Evolutionary conservation across 331 rosid species (phyloP).

Genomic region (Rhamnella rubrinervis): DNA sequence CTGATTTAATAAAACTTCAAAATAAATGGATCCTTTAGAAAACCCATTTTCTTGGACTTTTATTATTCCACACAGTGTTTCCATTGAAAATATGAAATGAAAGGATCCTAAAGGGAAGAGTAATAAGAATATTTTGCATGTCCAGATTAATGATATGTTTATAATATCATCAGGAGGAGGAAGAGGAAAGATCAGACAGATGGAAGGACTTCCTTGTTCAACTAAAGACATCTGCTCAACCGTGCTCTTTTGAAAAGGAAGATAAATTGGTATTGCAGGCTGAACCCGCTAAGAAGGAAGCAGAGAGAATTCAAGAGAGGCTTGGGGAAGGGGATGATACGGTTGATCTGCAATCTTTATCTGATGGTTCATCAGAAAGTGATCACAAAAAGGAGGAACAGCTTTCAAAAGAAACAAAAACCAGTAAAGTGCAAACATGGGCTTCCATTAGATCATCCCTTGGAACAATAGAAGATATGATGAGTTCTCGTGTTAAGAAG

Average conservation of each 20-base stretch:
- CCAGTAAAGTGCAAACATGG: conserved; percentile 48
- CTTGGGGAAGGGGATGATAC: conserved; percentile 40
- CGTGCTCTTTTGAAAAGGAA: conserved; percentile 37
- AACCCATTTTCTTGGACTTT: conserved; percentile 2
- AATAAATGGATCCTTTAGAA: conserved; percentile 15
- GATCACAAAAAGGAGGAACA: conserved; percentile 39
- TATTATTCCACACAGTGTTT: background rate
- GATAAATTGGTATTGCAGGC: conserved; percentile 32
- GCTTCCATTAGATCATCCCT: conserved; percentile 62
- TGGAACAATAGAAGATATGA: conserved; percentile 50
- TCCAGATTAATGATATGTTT: conserved; percentile 25
- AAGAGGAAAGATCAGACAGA: conserved; percentile 65
- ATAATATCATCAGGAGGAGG: conserved; percentile 69
- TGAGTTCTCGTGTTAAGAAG: conserved; percentile 58
- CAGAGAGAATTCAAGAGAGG: conserved; percentile 33
- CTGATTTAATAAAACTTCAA: conserved; percentile 4
- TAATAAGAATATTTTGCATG: conserved; percentile 1
- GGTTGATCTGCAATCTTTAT: conserved; percentile 35
- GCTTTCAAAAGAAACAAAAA: conserved; percentile 36
- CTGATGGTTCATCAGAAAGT: conserved; percentile 37
- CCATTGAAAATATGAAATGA: background rate
- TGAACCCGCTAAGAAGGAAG: conserved; percentile 40
- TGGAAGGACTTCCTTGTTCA: conserved; percentile 75
- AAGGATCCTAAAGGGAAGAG: conserved; percentile 12
- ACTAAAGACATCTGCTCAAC: conserved; percentile 35